These are phyloP conservation scores for Maudiozyma serrabonitensis DNA, from an alignment of 805 yeast species.

Conservation along the genomic window DNA sequence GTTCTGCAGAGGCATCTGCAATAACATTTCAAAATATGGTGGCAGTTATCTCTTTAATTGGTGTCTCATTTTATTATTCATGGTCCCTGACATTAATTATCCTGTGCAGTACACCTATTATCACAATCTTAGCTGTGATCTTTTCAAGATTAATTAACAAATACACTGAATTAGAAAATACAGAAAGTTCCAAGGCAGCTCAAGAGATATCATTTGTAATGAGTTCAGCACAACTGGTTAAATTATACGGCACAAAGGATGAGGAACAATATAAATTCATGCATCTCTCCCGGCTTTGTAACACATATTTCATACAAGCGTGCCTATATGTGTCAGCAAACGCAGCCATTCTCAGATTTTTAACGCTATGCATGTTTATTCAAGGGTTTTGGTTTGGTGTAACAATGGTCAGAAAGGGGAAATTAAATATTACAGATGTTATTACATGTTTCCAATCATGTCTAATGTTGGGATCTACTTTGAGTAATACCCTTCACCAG, in stretches of 20 bases:
- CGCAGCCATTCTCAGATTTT: conserved; percentile 42
- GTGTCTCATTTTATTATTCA: conserved; percentile 63
- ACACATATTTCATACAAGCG: conserved; percentile 33
- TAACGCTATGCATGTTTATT: conserved; percentile 68
- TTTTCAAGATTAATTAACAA: conserved; percentile 45
- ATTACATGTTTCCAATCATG: conserved; percentile 81
- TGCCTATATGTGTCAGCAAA: conserved; percentile 45
- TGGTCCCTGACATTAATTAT: conserved; percentile 80
- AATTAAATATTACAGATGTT: conserved; percentile 50
- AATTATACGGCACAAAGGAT: conserved; percentile 47
- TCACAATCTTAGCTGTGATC: conserved; percentile 38
- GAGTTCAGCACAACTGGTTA: conserved; percentile 47
- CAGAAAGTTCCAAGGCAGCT: conserved; percentile 44
- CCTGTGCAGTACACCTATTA: conserved; percentile 65
- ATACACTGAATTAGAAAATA: conserved; percentile 49
- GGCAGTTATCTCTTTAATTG: conserved; percentile 44
- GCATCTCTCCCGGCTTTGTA: conserved; percentile 23
- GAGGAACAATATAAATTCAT: conserved; percentile 41
- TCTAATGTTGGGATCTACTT: conserved; percentile 53
- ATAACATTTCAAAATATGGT: conserved; percentile 43
- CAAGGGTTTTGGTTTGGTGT: conserved; percentile 93
- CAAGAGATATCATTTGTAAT: conserved; percentile 64
- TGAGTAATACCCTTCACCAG: conserved; percentile 47
- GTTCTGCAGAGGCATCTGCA: conserved; percentile 59
- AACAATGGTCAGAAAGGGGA: conserved; percentile 44